phyloP scores from a whole-genome alignment of 805 yeast genomes.

The Maudiozyma turicensis region DNA sequence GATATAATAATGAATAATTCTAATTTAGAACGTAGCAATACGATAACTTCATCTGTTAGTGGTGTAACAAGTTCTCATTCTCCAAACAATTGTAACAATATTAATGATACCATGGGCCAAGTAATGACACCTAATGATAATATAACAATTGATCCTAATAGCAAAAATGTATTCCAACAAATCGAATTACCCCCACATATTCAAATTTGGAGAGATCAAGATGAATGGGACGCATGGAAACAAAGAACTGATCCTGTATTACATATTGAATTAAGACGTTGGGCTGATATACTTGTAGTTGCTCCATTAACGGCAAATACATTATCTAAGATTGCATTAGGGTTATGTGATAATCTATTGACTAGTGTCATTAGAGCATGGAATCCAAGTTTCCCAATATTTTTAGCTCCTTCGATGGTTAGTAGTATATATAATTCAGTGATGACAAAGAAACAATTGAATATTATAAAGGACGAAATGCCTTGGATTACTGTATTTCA shows the following conservation, averaged over 20 bases:
- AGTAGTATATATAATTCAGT: slow-evolving; percentile 83
- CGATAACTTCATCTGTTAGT: background rate
- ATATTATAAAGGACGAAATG: slow-evolving; percentile 75
- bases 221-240: slow-evolving; percentile 86
- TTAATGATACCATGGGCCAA: background rate
- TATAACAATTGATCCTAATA: background rate
- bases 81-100: background rate
- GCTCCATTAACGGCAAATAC: slow-evolving; percentile 96
- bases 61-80: background rate
- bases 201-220: slow-evolving; percentile 84
- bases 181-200: slow-evolving; percentile 55
- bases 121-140: background rate
- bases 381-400: slow-evolving; percentile 83
- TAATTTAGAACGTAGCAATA: background rate
- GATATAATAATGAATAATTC: background rate
- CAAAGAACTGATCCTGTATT: slow-evolving; percentile 77
- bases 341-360: slow-evolving; percentile 82
- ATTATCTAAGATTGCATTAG: slow-evolving; percentile 76
- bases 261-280: slow-evolving; percentile 86
- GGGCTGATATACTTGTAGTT: slow-evolving; percentile 89
- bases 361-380: slow-evolving; percentile 92
- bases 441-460: slow-evolving; percentile 73
- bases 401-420: slow-evolving; percentile 93
- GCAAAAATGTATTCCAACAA: slow-evolving; percentile 35
- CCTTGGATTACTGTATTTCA: slow-evolving; percentile 84